These are phyloP conservation scores for Fusarium bulbicola DNA, from an alignment of 2,329 filamentous ascomycete species.

Conservation along the genomic window DNA sequence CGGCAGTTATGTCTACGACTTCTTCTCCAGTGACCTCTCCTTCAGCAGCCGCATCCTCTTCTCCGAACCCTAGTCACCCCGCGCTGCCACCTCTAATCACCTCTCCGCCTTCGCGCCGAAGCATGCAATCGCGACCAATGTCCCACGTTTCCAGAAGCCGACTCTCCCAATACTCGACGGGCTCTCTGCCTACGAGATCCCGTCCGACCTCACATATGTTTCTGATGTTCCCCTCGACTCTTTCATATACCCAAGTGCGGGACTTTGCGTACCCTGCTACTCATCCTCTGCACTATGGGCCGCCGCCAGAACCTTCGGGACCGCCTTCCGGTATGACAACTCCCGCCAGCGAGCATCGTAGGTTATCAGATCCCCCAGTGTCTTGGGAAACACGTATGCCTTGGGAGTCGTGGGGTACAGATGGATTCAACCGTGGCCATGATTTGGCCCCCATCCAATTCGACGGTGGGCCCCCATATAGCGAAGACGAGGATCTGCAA, in stretches of 20 bases:
- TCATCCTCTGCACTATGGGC: slow-evolving; percentile 93
- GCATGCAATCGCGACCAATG: slow-evolving; percentile 70
- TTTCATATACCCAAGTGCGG: slow-evolving; percentile 88
- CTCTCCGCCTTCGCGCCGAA: slow-evolving; percentile 65
- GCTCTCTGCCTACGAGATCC: slow-evolving; percentile 75
- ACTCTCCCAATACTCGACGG: slow-evolving; percentile 82
- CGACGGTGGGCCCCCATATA: slow-evolving; percentile 89
- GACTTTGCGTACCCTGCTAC: slow-evolving; percentile 91
- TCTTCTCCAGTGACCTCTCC: slow-evolving; percentile 65
- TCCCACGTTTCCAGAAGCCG: slow-evolving; percentile 84
- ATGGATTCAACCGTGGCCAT: slow-evolving; percentile 68
- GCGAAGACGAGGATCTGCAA: slow-evolving; percentile 93
- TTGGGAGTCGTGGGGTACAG: slow-evolving; percentile 65
- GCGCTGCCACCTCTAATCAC: slow-evolving; percentile 66
- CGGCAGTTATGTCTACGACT: slow-evolving; percentile 65
- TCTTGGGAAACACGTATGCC: slow-evolving; percentile 76
- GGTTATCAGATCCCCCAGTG: slow-evolving; percentile 83
- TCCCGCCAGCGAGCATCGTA: slow-evolving; percentile 79
- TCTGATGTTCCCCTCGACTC: slow-evolving; percentile 83
- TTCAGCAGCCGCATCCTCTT: slow-evolving; percentile 56
- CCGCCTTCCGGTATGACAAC: slow-evolving; percentile 85
- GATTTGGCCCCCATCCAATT: slow-evolving; percentile 86
- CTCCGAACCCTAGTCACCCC: slow-evolving; percentile 61
- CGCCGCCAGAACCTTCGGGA: slow-evolving; percentile 76
- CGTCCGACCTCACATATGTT: slow-evolving; percentile 84